These are phyloP conservation scores for Colletotrichum acutatum DNA, from an alignment of 2,329 filamentous ascomycete species.

Conservation along the genomic window DNA sequence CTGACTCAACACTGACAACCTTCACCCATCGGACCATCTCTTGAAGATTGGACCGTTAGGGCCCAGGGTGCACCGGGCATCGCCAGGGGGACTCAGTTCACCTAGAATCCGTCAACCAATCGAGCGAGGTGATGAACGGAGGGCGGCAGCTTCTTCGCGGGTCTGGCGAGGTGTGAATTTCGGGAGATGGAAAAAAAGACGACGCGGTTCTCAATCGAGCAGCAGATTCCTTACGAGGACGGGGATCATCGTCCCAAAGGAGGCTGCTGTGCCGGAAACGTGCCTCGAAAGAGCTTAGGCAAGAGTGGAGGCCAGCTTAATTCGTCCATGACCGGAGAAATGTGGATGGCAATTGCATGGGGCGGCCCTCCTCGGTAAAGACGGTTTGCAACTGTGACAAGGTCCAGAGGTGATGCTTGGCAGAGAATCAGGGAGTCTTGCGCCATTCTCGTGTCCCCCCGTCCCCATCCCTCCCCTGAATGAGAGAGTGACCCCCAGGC, in stretches of 20 bases:
- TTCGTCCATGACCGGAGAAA: conserved; percentile 26
- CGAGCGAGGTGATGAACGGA: conserved; percentile 3
- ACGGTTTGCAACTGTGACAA: conserved; percentile 40
- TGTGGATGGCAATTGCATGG: conserved; percentile 22
- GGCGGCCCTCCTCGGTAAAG: conserved; percentile 39
- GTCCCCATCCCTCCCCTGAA: conserved; percentile 14
- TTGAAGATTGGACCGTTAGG: conserved; percentile 11
- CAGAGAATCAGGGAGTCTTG: conserved; percentile 32
- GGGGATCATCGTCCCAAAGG: conserved; percentile 50
- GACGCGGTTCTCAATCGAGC: conserved; percentile 49
- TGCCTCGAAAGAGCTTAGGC: conserved; percentile 50
- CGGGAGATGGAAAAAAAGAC: conserved; percentile 23
- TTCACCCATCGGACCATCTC: conserved; percentile 19
- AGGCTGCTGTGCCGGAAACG: conserved; percentile 48
- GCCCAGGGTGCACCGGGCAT: background rate
- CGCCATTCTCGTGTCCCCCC: conserved; percentile 23
- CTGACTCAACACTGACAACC: conserved; percentile 34
- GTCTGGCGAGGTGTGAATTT: conserved; percentile 18
- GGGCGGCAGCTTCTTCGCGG: conserved; percentile 10
- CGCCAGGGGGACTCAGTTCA: background rate
- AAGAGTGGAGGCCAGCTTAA: conserved; percentile 20
- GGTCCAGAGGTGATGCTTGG: conserved; percentile 30
- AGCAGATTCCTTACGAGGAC: conserved; percentile 45
- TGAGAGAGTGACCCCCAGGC: conserved; percentile 13
- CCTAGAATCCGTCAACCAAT: conserved; percentile 3